These are phyloP conservation scores for Haplosporangium sp. DNA, from an alignment of 371 early-diverging fungal genomes.

Conservation along the genomic window DNA sequence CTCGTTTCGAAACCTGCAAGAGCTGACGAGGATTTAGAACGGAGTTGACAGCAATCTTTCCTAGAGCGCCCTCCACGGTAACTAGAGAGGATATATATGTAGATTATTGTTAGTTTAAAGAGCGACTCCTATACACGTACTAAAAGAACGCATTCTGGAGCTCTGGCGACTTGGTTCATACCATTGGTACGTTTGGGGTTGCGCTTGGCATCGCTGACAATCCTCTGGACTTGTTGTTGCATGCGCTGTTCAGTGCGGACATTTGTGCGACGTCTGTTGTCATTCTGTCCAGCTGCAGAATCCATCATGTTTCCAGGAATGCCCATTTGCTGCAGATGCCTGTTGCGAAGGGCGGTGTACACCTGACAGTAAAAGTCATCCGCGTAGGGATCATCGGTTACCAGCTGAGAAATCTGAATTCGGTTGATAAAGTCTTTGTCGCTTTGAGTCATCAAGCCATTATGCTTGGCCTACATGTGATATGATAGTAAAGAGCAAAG, in stretches of 20 bases:
- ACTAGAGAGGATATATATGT: slow-evolving; percentile 56
- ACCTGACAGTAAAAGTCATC: slow-evolving; percentile 97
- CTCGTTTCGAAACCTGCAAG: slow-evolving; percentile 74
- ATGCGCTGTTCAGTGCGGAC: slow-evolving; percentile 77
- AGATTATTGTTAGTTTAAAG: slow-evolving; percentile 6
- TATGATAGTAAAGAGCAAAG: not conserved
- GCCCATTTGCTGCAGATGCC: slow-evolving; percentile 62
- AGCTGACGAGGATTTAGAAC: slow-evolving; percentile 90
- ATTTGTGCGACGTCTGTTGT: slow-evolving; percentile 57
- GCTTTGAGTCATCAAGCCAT: slow-evolving; percentile 90
- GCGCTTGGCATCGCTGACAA: slow-evolving; percentile 91
- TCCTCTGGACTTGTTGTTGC: slow-evolving; percentile 93
- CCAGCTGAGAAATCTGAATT: slow-evolving; percentile 93
- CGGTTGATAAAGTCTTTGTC: slow-evolving; percentile 94
- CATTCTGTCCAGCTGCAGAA: slow-evolving; percentile 27
- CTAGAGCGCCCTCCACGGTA: slow-evolving; percentile 94
- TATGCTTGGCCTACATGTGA: slow-evolving; percentile 73
- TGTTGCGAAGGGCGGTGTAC: slow-evolving; percentile 80
- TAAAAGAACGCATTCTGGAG: not conserved
- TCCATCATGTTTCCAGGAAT: slow-evolving; percentile 41
- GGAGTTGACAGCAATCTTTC: slow-evolving; percentile 91
- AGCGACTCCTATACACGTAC: slow-evolving; percentile 41
- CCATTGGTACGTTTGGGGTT: slow-evolving; percentile 80
- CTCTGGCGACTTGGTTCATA: not conserved
- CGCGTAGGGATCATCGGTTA: slow-evolving; percentile 88